Percentiles rank a stretch among this genome's conserved stretches.
Evolutionary conservation across 768 basidiomycete genomes (phyloP).

Genomic region (Crassisporium funariophilum): DNA sequence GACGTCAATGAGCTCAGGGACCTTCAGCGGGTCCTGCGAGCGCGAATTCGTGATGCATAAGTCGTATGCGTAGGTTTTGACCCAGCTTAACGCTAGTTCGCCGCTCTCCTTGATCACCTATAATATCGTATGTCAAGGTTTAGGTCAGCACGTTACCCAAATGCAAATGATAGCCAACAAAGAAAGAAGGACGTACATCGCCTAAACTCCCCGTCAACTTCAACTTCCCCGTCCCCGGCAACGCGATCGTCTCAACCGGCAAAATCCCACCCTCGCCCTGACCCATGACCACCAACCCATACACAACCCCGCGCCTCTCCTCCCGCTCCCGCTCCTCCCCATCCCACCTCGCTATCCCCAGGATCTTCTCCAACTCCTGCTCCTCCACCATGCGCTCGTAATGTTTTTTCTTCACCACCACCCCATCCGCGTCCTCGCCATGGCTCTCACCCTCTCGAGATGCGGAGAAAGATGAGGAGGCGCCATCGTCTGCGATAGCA

Average conservation of each 20-base stretch:
- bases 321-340: constrained; percentile 78
- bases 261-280: constrained; percentile 85
- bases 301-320: constrained; percentile 75
- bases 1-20: constrained; percentile 73
- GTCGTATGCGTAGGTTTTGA: constrained; percentile 84
- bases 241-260: constrained; percentile 79
- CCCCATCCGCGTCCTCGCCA: constrained; percentile 13
- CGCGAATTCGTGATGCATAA: constrained; percentile 72
- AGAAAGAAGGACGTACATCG: constrained; percentile 47
- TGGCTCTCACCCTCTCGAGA: too few species aligned
- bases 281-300: constrained; percentile 86
- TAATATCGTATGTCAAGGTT: background rate
- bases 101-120: constrained; percentile 94
- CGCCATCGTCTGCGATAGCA: constrained; percentile 27
- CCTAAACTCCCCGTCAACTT: constrained; percentile 85
- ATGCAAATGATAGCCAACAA: background rate
- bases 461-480: too few species aligned
- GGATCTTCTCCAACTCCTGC: constrained; percentile 78
- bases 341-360: constrained; percentile 82
- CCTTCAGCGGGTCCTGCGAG: constrained; percentile 73
- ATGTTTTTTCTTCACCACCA: constrained; percentile 23
- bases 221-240: constrained; percentile 75
- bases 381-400: constrained; percentile 67
- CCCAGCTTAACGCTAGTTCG: constrained; percentile 90
- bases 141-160: background rate